These are phyloP conservation scores for Rachicladosporium sp. DNA, from an alignment of 2,329 filamentous ascomycete species.

Conservation along the genomic window DNA sequence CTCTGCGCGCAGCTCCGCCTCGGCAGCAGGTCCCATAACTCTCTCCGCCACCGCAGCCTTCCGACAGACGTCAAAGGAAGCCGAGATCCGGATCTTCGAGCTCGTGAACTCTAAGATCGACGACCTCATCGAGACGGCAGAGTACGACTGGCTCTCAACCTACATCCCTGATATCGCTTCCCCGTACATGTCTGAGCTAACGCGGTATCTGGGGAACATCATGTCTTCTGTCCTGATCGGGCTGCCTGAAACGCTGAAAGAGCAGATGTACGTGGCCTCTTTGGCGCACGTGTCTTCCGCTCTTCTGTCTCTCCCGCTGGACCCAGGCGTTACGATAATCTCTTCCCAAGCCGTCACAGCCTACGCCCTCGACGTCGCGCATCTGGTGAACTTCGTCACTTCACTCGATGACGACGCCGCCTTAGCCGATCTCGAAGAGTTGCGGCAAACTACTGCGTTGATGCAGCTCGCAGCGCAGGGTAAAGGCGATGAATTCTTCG, in stretches of 20 bases:
- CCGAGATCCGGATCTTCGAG: slow-evolving; percentile 96
- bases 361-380: slow-evolving; percentile 70
- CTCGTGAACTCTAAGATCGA: slow-evolving; percentile 98
- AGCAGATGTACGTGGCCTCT: slow-evolving; percentile 95
- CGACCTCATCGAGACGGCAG: slow-evolving; percentile 88
- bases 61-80: slow-evolving; percentile 80
- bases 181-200: slow-evolving; percentile 92
- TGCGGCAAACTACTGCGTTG: slow-evolving; percentile 82
- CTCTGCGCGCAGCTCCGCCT: slow-evolving; percentile 68
- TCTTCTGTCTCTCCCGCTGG: slow-evolving; percentile 51
- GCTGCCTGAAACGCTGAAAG: slow-evolving; percentile 89
- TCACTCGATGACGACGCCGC: slow-evolving; percentile 71
- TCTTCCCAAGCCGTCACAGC: slow-evolving; percentile 75
- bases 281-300: slow-evolving; percentile 71
- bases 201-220: slow-evolving; percentile 83
- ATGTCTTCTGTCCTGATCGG: slow-evolving; percentile 91
- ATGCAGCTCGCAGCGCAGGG: slow-evolving; percentile 63
- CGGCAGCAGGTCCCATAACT: slow-evolving; percentile 66
- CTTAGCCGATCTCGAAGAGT: slow-evolving; percentile 74
- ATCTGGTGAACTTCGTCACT: slow-evolving; percentile 76
- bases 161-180: slow-evolving; percentile 60
- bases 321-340: slow-evolving; percentile 68
- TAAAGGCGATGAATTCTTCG: slow-evolving; percentile 84
- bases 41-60: slow-evolving; percentile 79
- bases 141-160: slow-evolving; percentile 77